Base-by-base conservation (phyloP, 148 eudicot genomes). In the Nyssa sinensis region DNA sequence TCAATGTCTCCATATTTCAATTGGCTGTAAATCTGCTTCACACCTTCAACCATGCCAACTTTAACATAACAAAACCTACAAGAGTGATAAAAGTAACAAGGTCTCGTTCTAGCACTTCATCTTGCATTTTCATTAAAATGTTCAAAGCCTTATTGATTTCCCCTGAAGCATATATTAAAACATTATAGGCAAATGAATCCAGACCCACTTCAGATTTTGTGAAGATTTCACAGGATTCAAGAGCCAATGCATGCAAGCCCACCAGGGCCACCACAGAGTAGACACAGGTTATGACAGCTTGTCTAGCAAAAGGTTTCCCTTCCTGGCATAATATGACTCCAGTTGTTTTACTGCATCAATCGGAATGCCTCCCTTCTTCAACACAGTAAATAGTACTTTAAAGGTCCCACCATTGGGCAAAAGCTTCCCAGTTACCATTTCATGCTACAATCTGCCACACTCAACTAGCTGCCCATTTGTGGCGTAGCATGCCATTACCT, bases 1-100 rank as follows among this genome's bases (percentile, higher is more conserved):
- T 88, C 93, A 51, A 90, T 83, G 59, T 77, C 87, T 41, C 81
- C 86, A 84, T 79, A 77, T 69, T 83, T 91, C 37, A 93, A 51
- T 76, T 74, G 81, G 66, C 83, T 76, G 63, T 89, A 82, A 41
- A 93, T 75, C 58, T 94, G 81, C 73, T 89, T 91, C 69, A 93
- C 89, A 51, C 92, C 98, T 79, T 88, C 98, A 19, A 91, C 75
- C 94, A 93, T 93, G 24, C 86, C 87, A 12, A 89, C 90, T 80
- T 81, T 84, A 19, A 94, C 94, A 72, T 93, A 93, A 72, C 98
- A 93, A n/a, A n/a, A 35, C 78, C 77, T 21, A 89, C 88, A 49
- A 93, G 91, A 83, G 80, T 65, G 29, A 89, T 86, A 25, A 82
- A 85, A 25, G 98, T 93, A 53, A 91, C 87, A 44, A 79, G 10